A percentile compares a stretch with the other conserved stretches of the same genome.
phyloP scores from a whole-genome alignment of 1,284 basidiomycete genomes.

The Cystobasidium sp. region DNA sequence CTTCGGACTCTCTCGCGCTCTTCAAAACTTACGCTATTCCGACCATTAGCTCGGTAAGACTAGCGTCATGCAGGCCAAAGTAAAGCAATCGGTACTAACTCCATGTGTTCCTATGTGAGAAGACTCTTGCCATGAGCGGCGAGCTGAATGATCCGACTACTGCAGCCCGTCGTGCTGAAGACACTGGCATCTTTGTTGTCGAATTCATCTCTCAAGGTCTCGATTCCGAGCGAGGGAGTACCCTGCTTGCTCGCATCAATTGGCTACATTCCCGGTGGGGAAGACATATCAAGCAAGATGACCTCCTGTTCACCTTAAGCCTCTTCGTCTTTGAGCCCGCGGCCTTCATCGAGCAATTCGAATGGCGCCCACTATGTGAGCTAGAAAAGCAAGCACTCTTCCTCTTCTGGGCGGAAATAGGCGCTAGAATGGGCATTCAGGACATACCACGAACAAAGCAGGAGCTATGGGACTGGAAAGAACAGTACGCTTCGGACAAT shows the following conservation, averaged over 20 bases:
- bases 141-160: background rate
- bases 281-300: slow-evolving; percentile 24
- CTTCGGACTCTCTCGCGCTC: slow-evolving; percentile 26
- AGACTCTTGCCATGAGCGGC: slow-evolving; percentile 26
- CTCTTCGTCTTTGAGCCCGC: slow-evolving; percentile 44
- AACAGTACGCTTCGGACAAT: slow-evolving; percentile 27
- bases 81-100: background rate
- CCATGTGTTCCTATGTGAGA: background rate
- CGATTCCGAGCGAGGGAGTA: slow-evolving; percentile 25
- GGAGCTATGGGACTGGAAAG: slow-evolving; percentile 37
- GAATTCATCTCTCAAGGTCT: slow-evolving; percentile 36
- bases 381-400: slow-evolving; percentile 40
- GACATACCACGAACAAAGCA: slow-evolving; percentile 28
- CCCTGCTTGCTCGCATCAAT: slow-evolving; percentile 29
- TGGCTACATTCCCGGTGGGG: slow-evolving; percentile 39
- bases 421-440: slow-evolving; percentile 43
- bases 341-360: slow-evolving; percentile 19
- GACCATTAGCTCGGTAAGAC: slow-evolving; percentile 32
- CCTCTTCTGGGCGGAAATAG: slow-evolving; percentile 43
- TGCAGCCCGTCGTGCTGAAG: slow-evolving; percentile 29
- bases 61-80: background rate
- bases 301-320: slow-evolving; percentile 33
- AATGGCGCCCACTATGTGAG: slow-evolving; percentile 42
- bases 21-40: slow-evolving; percentile 44
- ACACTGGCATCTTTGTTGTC: slow-evolving; percentile 22